Evolutionary conservation across 768 basidiomycete genomes (phyloP), one percentile per base, ranked within the genome.

Genomic region (Clathrus columnatus): DNA sequence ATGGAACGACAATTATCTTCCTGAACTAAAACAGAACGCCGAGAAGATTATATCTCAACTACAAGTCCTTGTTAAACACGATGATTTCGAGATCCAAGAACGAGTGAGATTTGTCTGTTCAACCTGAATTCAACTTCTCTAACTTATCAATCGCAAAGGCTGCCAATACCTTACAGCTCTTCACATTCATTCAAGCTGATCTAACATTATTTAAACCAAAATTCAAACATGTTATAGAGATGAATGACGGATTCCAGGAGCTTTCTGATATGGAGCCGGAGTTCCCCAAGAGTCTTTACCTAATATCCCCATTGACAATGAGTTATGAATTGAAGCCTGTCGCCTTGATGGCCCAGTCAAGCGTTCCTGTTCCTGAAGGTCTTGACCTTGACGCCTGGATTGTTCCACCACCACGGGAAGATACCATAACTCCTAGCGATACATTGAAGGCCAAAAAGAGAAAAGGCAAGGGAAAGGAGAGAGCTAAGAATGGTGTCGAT

Each of bases 21-120:
- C 77, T 5, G 82, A 84, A 59, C 76, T 87, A 36, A 84, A 80
- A 64, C 69, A 71, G 23, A 73, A 78, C 10, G 89, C 91, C 1
- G 79, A 83, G 42, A 75, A 75, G 23, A 73, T 90, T 55, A 69
- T 84, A 24, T 71, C 67, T 11, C 78, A 81, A n/a, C 69, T 91
- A 51, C 65, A 71, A 16, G 74, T 75, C 4, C 85, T 92, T 61
- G 72, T 78, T 23, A 67, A 70, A 8, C 84, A 79, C 62, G 69
- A 77, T 0, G 78, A 94, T 62, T 82, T 92, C 46, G 95, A 97
- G 64, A 85, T 97, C 10, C 93, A 96, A 70, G 94, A 98, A 68
- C 76, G 95, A 63, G 91, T 91, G 59, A 60, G 84, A 72, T 26
- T 7, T 29, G 47, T 7, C 14, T 7, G 18, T 21, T 51, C n/a